Percentiles rank a stretch among this genome's conserved stretches.
These are phyloP conservation scores for Hanseniaspora osmophila DNA, from an alignment of 805 yeast species.

Conservation along the genomic window DNA sequence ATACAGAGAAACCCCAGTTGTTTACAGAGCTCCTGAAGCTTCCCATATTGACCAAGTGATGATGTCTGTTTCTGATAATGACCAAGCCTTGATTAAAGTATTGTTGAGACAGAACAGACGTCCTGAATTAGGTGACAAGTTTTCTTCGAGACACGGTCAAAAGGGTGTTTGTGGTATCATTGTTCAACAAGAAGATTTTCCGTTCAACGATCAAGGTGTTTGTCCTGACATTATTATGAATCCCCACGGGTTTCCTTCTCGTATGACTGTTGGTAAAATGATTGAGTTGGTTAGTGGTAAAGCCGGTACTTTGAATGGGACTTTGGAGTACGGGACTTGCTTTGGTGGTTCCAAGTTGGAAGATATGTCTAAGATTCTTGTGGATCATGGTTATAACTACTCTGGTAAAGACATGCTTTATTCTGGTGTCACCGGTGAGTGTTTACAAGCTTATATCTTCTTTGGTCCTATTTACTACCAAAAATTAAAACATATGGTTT, in stretches of 20 bases:
- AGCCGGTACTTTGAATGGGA: conserved; percentile 90
- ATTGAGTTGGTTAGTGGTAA: conserved; percentile 90
- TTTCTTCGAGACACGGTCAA: conserved; percentile 95
- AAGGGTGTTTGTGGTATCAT: conserved; percentile 98
- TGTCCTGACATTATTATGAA: conserved; percentile 95
- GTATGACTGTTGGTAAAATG: conserved; percentile 99
- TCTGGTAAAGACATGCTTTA: conserved; percentile 96
- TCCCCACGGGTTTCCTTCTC: conserved; percentile 98
- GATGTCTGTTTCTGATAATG: conserved; percentile 92
- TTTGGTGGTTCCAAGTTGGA: conserved; percentile 95
- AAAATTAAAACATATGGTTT: conserved; percentile 95
- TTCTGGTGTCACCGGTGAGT: conserved; percentile 94
- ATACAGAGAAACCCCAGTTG: conserved; percentile 82
- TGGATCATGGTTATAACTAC: conserved; percentile 83
- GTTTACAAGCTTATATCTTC: conserved; percentile 92
- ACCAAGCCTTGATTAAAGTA: conserved; percentile 87
- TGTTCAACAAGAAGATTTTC: conserved; percentile 92
- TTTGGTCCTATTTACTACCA: conserved; percentile 98
- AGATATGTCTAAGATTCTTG: conserved; percentile 83
- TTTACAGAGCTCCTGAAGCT: conserved; percentile 90
- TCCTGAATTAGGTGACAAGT: conserved; percentile 95
- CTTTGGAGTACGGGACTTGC: conserved; percentile 91
- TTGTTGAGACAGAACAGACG: conserved; percentile 87
- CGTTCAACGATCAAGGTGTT: conserved; percentile 85
- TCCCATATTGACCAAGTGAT: conserved; percentile 92